Evolutionary conservation across 2,329 filamentous ascomycete genomes (phyloP), one percentile per base, ranked within the genome.

Genomic region (Diaporthe nobilis): DNA sequence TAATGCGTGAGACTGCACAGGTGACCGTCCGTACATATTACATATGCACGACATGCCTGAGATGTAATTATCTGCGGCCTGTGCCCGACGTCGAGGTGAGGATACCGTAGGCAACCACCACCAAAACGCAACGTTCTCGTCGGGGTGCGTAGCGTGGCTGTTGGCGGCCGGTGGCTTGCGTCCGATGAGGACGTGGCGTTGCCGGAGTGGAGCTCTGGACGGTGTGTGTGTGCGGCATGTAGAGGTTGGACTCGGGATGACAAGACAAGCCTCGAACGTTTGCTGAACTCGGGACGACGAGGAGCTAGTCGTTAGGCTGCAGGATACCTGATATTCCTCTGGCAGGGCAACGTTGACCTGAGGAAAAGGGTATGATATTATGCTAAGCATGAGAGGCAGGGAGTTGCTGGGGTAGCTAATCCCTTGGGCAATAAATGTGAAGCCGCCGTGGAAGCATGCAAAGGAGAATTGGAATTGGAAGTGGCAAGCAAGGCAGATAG

Each of bases 171-270:
- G 61, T 34, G 44, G 61, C 44, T 51, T 68, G 63, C 63, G n/a
- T 67, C 44, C 12, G 15, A 63, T 17, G 44, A 39, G 63, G 63
- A 51, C 63, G 63, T 51, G 63, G 63, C 63, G 47, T 39, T 9
- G 44, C 63, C 47, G 63, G 44, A 68, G 63, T 51, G 63, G 63
- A 68, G 63, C 63, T 31, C 44, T 51, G 61, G 44, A 10, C 44
- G 22, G 61, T 13, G 60, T 34, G 61, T 28, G 44, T 17, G 31
- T 51, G 12, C 44, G 49, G 63, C 44, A 68, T 53, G 28, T 31
- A 51, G 22, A 60, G 28, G 20, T 37, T 68, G 63, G 31, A 68
- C 44, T 68, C 22, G 44, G 63, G 63, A 68, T 10, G 63, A 68
- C 10, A 37, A 53, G 28, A 37, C 44, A 51, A 51, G 61, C 42